Conservation (phyloP, 768 basidiomycete genomes). For the Cyclocybe cylindracea region DNA sequence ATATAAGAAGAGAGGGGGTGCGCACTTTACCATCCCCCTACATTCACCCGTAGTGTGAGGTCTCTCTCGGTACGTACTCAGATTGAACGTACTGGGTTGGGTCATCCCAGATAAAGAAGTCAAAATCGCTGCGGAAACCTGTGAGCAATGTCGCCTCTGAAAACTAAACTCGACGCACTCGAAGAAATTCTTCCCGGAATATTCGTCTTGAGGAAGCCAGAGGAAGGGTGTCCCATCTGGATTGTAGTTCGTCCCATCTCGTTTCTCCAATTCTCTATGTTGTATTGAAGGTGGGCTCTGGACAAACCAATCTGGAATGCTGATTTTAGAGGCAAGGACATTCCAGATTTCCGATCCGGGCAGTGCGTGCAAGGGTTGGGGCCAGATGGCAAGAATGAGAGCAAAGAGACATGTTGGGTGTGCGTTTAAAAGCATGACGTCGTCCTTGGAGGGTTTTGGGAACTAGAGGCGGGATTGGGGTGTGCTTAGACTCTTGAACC, state of each 20-base stretch:
- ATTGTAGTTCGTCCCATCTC: constrained; percentile 38
- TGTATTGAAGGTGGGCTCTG: too few species aligned
- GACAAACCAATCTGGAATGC: too few species aligned
- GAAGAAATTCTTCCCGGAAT: constrained; percentile 67
- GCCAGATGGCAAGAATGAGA: too few species aligned
- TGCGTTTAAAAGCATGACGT: too few species aligned
- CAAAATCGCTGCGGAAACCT: constrained; percentile 44
- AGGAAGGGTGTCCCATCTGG: constrained; percentile 55
- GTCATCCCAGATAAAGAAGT: constrained; percentile 61
- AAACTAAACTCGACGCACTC: constrained; percentile 43
- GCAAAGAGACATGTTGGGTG: too few species aligned
- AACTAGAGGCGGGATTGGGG: too few species aligned
- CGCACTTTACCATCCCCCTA: constrained; percentile 75
- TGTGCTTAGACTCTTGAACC: too few species aligned
- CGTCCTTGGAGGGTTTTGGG: too few species aligned
- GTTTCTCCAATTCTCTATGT: too few species aligned
- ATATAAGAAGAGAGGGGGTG: constrained; percentile 5
- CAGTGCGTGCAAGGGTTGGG: too few species aligned
- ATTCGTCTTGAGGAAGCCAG: constrained; percentile 69
- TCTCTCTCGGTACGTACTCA: constrained; percentile 10
- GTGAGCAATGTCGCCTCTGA: not conserved
- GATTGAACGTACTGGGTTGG: constrained; percentile 59
- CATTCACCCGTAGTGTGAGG: constrained; percentile 4
- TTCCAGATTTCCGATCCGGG: too few species aligned
- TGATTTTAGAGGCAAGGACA: too few species aligned